These are phyloP conservation scores for Mortierella sp. DNA, from an alignment of 371 early-diverging fungal genomes.

Conservation along the genomic window DNA sequence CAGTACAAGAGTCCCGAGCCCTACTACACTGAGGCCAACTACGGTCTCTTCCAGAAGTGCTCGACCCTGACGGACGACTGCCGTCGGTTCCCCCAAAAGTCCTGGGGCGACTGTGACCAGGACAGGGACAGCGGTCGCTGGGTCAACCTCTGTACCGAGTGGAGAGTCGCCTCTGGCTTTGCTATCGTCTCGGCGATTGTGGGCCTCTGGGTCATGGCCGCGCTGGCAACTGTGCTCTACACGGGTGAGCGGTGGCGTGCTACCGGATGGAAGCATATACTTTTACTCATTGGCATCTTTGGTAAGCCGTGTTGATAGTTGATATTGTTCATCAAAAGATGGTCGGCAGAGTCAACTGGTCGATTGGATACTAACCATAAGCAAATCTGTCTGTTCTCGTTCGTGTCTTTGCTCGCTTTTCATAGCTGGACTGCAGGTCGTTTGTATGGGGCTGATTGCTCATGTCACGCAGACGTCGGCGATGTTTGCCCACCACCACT, in stretches of 20 bases:
- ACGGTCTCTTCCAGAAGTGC: constrained; percentile 54
- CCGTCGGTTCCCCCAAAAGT: constrained; percentile 51
- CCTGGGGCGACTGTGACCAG: constrained; percentile 54
- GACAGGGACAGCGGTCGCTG: constrained; percentile 37
- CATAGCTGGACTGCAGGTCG: constrained; percentile 44
- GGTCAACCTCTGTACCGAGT: constrained; percentile 50
- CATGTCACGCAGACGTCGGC: constrained; percentile 44
- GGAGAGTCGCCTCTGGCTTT: constrained; percentile 45
- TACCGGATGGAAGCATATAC: constrained; percentile 51
- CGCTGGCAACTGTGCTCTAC: constrained; percentile 38
- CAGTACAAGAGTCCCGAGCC: constrained; percentile 49
- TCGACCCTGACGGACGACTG: constrained; percentile 54
- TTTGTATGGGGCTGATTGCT: constrained; percentile 44
- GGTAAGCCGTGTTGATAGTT: constrained; percentile 11
- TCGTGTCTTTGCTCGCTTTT: background rate
- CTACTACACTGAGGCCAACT: constrained; percentile 36
- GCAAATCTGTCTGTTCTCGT: background rate
- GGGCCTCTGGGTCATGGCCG: constrained; percentile 48
- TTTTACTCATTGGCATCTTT: constrained; percentile 49
- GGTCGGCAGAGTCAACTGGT: too few species aligned
- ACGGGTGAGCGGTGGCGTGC: constrained; percentile 46
- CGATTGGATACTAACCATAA: background rate
- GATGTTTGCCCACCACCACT: constrained; percentile 45
- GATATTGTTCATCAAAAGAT: background rate
- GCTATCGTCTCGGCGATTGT: constrained; percentile 28